phyloP scores from a whole-genome alignment of 768 basidiomycete genomes.

The Wakefieldia striispora region DNA sequence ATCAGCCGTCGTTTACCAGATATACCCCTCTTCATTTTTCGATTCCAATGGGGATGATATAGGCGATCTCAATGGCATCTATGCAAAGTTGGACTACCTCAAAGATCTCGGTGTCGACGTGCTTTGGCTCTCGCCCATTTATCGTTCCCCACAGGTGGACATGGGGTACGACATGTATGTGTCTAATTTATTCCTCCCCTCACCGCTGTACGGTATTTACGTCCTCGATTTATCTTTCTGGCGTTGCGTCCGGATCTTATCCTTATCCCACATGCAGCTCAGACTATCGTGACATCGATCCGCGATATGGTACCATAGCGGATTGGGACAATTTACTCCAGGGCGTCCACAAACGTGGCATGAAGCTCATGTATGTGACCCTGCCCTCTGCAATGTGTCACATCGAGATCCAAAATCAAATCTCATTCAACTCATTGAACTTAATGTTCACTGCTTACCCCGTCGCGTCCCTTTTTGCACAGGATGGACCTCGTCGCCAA shows the following conservation, averaged over 20 bases:
- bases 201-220: too few relatives aligned
- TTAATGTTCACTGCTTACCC: not conserved
- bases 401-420: slow-evolving; percentile 10
- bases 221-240: not conserved
- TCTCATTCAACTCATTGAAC: not conserved
- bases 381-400: slow-evolving; percentile 5
- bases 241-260: slow-evolving; percentile 10
- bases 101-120: slow-evolving; percentile 65
- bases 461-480: slow-evolving; percentile 10
- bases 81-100: slow-evolving; percentile 63
- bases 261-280: slow-evolving; percentile 39
- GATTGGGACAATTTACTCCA: slow-evolving; percentile 58
- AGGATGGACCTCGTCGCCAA: slow-evolving; percentile 81
- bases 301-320: slow-evolving; percentile 58
- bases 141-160: slow-evolving; percentile 63
- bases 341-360: slow-evolving; percentile 56
- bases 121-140: slow-evolving; percentile 63
- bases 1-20: slow-evolving; percentile 58
- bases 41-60: slow-evolving; percentile 72
- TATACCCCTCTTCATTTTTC: slow-evolving; percentile 68
- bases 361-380: slow-evolving; percentile 62
- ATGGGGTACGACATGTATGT: slow-evolving; percentile 73
- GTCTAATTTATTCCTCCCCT: not conserved
- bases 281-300: slow-evolving; percentile 63
- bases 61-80: slow-evolving; percentile 69